Evolutionary conservation across 257 asterid species (phyloP).

Genomic region (Misopates orontium): DNA sequence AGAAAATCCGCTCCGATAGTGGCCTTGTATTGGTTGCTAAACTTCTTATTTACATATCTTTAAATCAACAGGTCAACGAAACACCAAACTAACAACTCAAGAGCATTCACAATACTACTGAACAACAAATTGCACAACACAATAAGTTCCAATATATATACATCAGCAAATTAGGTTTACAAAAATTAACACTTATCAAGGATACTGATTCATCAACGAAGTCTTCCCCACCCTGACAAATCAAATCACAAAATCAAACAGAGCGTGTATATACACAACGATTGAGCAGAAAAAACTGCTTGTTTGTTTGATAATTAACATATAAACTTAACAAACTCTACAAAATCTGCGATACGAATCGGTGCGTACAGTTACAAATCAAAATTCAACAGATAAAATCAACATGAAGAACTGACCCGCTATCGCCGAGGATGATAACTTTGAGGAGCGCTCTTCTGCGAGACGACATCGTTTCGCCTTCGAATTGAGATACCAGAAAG

Average conservation of each 20-base stretch:
- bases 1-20: constrained; percentile 99
- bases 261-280: no score
- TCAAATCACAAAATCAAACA: no score
- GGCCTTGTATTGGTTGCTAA: constrained; percentile 98
- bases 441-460: constrained; percentile 96
- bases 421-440: constrained; percentile 99
- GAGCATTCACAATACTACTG: constrained; percentile 17
- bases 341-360: no score
- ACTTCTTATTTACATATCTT: constrained; percentile 97
- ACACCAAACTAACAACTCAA: constrained; percentile 29
- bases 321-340: constrained; percentile 1
- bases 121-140: neutral
- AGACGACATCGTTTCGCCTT: constrained; percentile 74
- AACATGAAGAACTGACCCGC: constrained; percentile 59
- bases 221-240: constrained; percentile 92
- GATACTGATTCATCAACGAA: constrained; percentile 99
- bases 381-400: no score
- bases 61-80: constrained; percentile 52
- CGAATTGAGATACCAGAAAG: no score
- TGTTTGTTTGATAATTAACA: no score
- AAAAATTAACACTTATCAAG: constrained; percentile 30
- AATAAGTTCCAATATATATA: neutral
- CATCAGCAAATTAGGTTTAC: neutral
- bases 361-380: no score
- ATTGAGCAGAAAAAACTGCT: neutral